Evolutionary conservation across 257 asterid species (phyloP).

Genomic region (Linderniella brevidens): DNA sequence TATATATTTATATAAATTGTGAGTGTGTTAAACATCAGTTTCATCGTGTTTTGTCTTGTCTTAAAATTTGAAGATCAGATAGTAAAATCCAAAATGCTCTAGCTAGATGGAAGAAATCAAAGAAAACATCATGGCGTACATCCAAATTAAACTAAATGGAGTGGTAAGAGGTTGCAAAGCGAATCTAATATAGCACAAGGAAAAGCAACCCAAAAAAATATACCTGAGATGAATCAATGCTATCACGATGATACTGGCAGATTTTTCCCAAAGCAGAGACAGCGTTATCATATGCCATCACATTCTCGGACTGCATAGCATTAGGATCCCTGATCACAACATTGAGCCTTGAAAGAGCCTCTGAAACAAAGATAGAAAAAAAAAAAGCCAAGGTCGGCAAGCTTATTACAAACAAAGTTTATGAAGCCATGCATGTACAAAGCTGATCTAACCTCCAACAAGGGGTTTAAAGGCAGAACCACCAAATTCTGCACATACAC

Average conservation of each 20-base stretch:
- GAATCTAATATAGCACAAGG: background rate
- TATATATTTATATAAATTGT: no score
- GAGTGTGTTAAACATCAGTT: no score
- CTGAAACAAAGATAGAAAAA: slow-evolving; percentile 33
- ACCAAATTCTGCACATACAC: slow-evolving; percentile 90
- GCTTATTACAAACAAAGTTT: background rate
- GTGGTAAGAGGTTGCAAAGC: no score
- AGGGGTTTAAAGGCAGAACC: slow-evolving; percentile 74
- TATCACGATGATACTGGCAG: slow-evolving; percentile 79
- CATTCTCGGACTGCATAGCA: slow-evolving; percentile 48
- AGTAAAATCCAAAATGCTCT: no score
- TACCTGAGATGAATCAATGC: slow-evolving; percentile 86
- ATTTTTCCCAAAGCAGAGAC: slow-evolving; percentile 96
- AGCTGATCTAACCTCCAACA: slow-evolving; percentile 51
- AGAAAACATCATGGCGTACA: no score
- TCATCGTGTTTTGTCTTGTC: no score
- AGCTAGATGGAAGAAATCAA: no score
- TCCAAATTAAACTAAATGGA: no score
- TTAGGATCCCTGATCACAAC: slow-evolving; percentile 62
- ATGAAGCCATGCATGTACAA: slow-evolving; percentile 6
- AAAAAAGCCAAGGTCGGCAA: slow-evolving; percentile 3
- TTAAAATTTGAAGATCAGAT: no score
- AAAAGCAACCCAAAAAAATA: slow-evolving; percentile 6
- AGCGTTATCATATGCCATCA: slow-evolving; percentile 97
- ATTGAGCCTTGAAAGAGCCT: slow-evolving; percentile 85